These are phyloP conservation scores for Fusarium anthophilum DNA, from an alignment of 2,329 filamentous ascomycete species.

Conservation along the genomic window DNA sequence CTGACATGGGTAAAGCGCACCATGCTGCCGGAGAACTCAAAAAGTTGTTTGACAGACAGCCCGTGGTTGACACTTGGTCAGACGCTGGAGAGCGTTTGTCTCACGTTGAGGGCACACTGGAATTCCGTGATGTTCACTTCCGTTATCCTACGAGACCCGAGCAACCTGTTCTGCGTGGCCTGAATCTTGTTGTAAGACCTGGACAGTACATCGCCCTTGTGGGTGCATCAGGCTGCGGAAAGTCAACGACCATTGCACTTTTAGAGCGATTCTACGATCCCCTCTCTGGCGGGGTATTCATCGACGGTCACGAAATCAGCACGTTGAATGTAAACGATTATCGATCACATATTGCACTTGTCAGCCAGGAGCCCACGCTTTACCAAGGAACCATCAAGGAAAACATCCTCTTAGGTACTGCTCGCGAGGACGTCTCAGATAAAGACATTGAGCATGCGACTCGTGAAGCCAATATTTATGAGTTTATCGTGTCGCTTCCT, in stretches of 20 bases:
- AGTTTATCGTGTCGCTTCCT: slow-evolving; percentile 86
- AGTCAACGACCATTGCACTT: slow-evolving; percentile 91
- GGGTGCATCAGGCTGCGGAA: slow-evolving; percentile 93
- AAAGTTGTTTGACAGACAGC: slow-evolving; percentile 82
- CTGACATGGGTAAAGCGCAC: slow-evolving; percentile 93
- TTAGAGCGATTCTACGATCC: slow-evolving; percentile 96
- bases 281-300: slow-evolving; percentile 77
- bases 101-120: slow-evolving; percentile 77
- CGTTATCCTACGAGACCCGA: slow-evolving; percentile 91
- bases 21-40: slow-evolving; percentile 84
- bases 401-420: slow-evolving; percentile 84
- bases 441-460: slow-evolving; percentile 80
- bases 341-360: slow-evolving; percentile 83
- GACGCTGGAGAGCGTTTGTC: slow-evolving; percentile 70
- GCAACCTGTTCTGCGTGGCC: slow-evolving; percentile 87
- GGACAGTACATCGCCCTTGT: slow-evolving; percentile 90
- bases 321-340: slow-evolving; percentile 87
- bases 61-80: slow-evolving; percentile 85
- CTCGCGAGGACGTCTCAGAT: slow-evolving; percentile 74
- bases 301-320: slow-evolving; percentile 86
- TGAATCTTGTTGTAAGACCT: slow-evolving; percentile 77
- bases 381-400: slow-evolving; percentile 93
- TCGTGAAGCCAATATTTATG: slow-evolving; percentile 90
- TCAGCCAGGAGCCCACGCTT: slow-evolving; percentile 92
- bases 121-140: slow-evolving; percentile 94